Percentiles rank a stretch among this genome's conserved stretches.
phyloP scores from a whole-genome alignment of 805 yeast species.

The Kluyveromyces starmeri region DNA sequence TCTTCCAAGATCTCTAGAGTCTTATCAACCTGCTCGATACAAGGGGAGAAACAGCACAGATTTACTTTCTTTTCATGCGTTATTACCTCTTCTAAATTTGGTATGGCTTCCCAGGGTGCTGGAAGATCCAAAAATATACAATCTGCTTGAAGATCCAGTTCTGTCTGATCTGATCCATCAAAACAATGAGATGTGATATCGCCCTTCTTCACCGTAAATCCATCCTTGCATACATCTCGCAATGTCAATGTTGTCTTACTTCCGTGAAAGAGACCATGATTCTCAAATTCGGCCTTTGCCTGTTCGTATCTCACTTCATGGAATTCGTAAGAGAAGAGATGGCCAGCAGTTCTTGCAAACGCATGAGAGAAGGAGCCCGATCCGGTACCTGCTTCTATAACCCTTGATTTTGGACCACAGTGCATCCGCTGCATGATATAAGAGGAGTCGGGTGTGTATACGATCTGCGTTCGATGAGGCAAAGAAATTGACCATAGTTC shows the following conservation, averaged over 20 bases:
- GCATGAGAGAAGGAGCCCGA: conserved; percentile 94
- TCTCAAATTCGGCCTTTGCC: conserved; percentile 67
- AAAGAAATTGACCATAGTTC: conserved; percentile 94
- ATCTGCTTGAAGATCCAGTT: conserved; percentile 43
- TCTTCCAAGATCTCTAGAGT: conserved; percentile 67
- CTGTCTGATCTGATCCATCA: conserved; percentile 10
- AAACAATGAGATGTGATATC: conserved; percentile 24
- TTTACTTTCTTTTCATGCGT: conserved; percentile 46
- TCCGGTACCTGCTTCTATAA: conserved; percentile 97
- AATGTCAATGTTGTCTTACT: conserved; percentile 64
- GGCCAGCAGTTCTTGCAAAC: conserved; percentile 76
- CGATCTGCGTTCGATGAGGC: conserved; percentile 97
- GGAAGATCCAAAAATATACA: conserved; percentile 87
- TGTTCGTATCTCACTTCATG: conserved; percentile 77
- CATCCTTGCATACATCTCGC: conserved; percentile 85
- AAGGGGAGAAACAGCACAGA: conserved; percentile 94
- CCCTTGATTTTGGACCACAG: conserved; percentile 63
- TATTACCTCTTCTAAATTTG: conserved; percentile 54
- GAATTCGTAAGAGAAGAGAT: conserved; percentile 79
- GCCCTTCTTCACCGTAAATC: conserved; percentile 47
- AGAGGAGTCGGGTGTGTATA: conserved; percentile 90
- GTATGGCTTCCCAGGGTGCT: conserved; percentile 94
- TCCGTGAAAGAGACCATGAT: conserved; percentile 48
- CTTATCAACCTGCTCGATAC: conserved; percentile 92
- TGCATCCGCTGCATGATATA: conserved; percentile 78